Base-by-base conservation (phyloP, 2,329 filamentous ascomycete genomes). In the Alternaria ethzedia region DNA sequence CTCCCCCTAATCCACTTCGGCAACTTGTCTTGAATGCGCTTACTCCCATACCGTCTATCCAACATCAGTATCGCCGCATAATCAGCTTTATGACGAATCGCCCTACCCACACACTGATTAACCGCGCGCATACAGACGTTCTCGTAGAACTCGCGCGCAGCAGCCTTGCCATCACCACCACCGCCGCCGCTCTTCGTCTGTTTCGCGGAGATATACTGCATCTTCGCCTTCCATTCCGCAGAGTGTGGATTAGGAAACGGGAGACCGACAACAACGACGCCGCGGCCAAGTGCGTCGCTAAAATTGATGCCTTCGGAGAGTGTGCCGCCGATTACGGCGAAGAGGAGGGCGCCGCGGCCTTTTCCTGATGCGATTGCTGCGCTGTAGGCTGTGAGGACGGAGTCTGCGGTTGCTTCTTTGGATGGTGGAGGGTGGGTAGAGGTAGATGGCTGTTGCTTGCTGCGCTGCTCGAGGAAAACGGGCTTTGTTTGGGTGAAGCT, bases 221-320 rank as follows among this genome's bases (percentile, higher is more conserved):
- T 89, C 78, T 95, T 95, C 0, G 95, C 93, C 78, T 93, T 94
- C 95, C 95, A 98, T 74, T 97, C 93, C 2, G 94, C 90, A 10
- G 91, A 93, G 70, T 92, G 88, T 57, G 94, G 89, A 71, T 98
- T 99, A 0, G 96, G 94, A 71, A 96, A 99, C 0, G 96, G 96
- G 5, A 99, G 83, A 0, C 96, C 96, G 13, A 98, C 88, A n/a
- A 98, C 91, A 13, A 97, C 84, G 9, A 99, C 94, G 57, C 92
- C 95, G 25, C 96, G 90, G 2, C 96, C 96, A 0, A 99, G 88
- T 4, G 87, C 86, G 81, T 99, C 94, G 0, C 93, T 95, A 82
- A 99, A 99, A 81, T 99, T 99, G 82, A 99, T 99, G 68, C 96
- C 96, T 81, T 99, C 96, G 61, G 93, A 97, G 82, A 99, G 90